Evolutionary conservation across 176 grass and related monocot species (phyloP), one percentile per base, ranked within the genome.

Genomic region (Guadua angustifolia): DNA sequence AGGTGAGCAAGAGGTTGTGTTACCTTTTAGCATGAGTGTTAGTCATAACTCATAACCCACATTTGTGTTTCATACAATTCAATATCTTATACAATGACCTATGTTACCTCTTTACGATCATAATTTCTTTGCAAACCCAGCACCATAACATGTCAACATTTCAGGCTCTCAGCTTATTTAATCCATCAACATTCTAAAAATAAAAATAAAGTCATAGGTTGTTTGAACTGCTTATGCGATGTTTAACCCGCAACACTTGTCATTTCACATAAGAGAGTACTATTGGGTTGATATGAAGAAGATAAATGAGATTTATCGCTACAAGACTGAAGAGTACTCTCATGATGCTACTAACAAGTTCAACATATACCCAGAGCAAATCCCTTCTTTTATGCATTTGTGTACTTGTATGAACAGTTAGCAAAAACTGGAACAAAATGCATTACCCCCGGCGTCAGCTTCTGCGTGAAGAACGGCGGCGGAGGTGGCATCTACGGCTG

Each of bases 271-370:
- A 71, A 79, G 94, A 66, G 86, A 97, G 75, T 97, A 97, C 62
- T 97, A 97, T 84, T 97, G 94, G 89, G 89, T 92, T 47, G 94
- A 97, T 87, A 94, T 92, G 91, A 87, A 89, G 69, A 97, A 97
- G 65, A 97, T 97, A 70, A 97, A 97, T 82, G 91, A 97, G 65
- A 97, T 97, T 77, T 97, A 97, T 66, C 87, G 89, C 57, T 97
- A 97, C 76, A 97, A 94, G 45, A 97, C 94, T 61, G 94, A 97
- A 82, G 94, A 97, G 66, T 97, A 97, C 56, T 97, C 89, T 32
- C 82, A 94, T 69, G 91, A 94, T 86, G 94, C 94, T 77, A 92
- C 92, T 55, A 97, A 94, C 73, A 97, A 94, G 71, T 97, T 97
- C 85, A 97, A 97, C 63, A 92, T 94, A 43, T 97, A 94, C 73